Evolutionary conservation across 371 early-diverging fungal species (phyloP), one percentile per base, ranked within the genome.

Genomic region (Nematocida ausubeli): DNA sequence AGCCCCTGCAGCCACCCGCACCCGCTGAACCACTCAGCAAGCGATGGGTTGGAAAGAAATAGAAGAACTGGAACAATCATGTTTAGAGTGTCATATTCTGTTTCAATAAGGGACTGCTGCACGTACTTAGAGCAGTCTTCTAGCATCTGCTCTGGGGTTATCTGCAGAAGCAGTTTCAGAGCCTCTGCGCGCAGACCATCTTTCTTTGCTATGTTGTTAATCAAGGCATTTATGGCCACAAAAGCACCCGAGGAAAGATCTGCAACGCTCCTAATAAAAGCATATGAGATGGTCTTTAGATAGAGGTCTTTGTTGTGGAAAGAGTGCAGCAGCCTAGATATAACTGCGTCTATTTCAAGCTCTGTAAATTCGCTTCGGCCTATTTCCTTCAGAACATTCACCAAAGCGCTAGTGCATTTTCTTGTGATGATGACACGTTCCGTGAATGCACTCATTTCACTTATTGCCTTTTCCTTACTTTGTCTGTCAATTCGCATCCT

Each of bases 121-220:
- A 85, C 56, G 65, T 78, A 81, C 81, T 80, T 83, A 49, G 70
- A 66, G 81, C 80, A 84, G 62, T 86, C 86, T 49, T 81, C 40
- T 14, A 80, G 50, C 84, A 84, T 86, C 51, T 66, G 60, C 0
- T 69, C 70, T 19, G 84, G 86, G 24, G 84, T 54, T 56, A 81
- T 82, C 37, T 66, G 71, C 47, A 84, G 82, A 30, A 86, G 68
- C 2, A 71, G 71, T 47, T 72, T 67, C 52, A 86, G 32, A 2
- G 78, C 68, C 35, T 64, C 78, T 19, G 63, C 63, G 52, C 81
- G 75, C 32, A 82, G 30, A 47, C 51, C 64, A 32, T 47, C 57
- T 47, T 63, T 60, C 44, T 79, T 73, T 19, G 54, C 55, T 22
- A 84, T 54, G 51, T 80, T 81, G 30, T 83, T 83, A 51, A 80